Evolutionary conservation across 1,284 basidiomycete species (phyloP).

Genomic region (Trichosporon coremiiforme): DNA sequence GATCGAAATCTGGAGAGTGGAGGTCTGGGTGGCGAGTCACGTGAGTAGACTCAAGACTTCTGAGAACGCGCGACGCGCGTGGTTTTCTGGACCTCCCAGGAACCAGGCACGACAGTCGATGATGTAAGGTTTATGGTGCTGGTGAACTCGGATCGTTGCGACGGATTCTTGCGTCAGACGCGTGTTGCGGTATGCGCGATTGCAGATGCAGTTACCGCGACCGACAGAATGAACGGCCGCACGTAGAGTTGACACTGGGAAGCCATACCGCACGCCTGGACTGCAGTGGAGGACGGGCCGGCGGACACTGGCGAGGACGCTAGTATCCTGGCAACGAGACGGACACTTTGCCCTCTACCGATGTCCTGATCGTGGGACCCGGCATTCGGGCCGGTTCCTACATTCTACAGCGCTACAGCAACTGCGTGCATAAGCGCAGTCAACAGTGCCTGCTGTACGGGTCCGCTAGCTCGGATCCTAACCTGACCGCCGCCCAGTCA

Average conservation of each 20-base stretch:
- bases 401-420: no score
- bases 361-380: not conserved
- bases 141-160: not conserved
- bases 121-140: not conserved
- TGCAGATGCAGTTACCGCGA: not conserved
- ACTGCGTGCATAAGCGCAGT: no score
- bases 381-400: not conserved
- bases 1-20: not conserved
- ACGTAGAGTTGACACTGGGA: not conserved
- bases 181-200: not conserved
- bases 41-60: not conserved
- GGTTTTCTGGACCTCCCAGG: not conserved
- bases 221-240: not conserved
- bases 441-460: no score
- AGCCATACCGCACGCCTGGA: not conserved
- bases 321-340: conserved; percentile 7
- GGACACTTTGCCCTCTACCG: not conserved
- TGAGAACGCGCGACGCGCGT: conserved; percentile 6
- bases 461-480: no score
- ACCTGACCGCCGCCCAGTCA: no score
- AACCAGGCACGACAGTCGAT: not conserved
- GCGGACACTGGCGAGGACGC: not conserved
- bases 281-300: not conserved
- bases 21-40: not conserved
- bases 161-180: not conserved